Evolutionary conservation across 2,329 filamentous ascomycete genomes (phyloP).

Genomic region (Fusarium pseudoanthophilum): DNA sequence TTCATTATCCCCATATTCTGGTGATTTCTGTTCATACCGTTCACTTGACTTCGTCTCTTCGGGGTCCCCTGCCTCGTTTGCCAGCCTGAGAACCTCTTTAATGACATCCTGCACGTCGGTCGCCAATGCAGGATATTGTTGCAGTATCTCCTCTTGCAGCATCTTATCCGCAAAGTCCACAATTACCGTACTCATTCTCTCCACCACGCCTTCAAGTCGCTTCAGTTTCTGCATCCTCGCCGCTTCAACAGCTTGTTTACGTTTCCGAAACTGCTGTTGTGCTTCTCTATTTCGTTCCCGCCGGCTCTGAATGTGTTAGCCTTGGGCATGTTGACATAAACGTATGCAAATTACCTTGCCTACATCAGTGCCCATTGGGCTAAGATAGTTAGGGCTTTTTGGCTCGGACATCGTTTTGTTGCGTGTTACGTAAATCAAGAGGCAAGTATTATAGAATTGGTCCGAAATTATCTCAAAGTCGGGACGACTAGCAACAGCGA

Average conservation of each 20-base stretch:
- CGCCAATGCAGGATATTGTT: not conserved
- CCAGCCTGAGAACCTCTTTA: not conserved
- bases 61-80: slow-evolving; percentile 5
- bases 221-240: slow-evolving; percentile 3
- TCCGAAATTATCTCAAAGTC: not conserved
- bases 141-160: slow-evolving; percentile 1
- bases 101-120: slow-evolving; percentile 4
- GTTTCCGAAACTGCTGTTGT: slow-evolving; percentile 18
- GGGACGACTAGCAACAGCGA: too few relatives aligned
- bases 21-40: not conserved
- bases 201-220: slow-evolving; percentile 6
- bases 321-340: not conserved
- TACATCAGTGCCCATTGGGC: not conserved
- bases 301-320: not conserved
- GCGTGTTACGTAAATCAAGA: not conserved
- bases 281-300: slow-evolving; percentile 22
- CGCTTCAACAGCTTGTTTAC: slow-evolving; percentile 4
- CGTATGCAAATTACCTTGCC: not conserved
- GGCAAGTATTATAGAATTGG: too few relatives aligned
- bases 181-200: slow-evolving; percentile 15
- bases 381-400: not conserved
- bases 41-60: not conserved
- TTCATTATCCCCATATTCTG: not conserved
- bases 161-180: slow-evolving; percentile 15
- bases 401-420: not conserved